Conservation (phyloP, 345 rosid species). For the Rhodomyrtus tomentosa region DNA sequence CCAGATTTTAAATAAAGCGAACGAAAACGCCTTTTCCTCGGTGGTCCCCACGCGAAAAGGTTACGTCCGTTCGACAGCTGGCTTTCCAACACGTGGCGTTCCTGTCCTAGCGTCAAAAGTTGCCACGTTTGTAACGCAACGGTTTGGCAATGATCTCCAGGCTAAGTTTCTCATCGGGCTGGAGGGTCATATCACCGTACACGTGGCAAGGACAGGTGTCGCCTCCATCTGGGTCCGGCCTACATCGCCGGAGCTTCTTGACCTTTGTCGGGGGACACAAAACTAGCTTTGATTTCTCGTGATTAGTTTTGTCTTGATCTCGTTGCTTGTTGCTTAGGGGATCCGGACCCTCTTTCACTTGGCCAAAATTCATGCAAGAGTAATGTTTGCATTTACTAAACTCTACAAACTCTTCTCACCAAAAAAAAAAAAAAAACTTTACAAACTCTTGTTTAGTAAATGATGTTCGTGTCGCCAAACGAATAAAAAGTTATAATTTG, state of each 20-base stretch:
- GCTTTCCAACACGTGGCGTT: not conserved
- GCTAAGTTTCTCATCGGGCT: not conserved
- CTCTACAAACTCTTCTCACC: not conserved
- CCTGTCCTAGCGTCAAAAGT: not conserved
- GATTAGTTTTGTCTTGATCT: not conserved
- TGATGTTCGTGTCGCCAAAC: not conserved
- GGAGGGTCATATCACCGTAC: slow-evolving; percentile 7
- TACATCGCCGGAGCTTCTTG: not conserved
- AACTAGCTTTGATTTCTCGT: not conserved
- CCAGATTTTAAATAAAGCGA: not conserved
- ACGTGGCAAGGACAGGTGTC: slow-evolving; percentile 26
- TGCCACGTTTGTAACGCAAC: not conserved
- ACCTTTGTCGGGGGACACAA: not conserved
- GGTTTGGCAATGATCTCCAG: not conserved
- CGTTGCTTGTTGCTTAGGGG: not conserved
- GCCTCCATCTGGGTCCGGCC: not conserved
- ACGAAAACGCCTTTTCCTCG: not conserved
- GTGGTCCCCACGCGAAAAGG: not conserved
- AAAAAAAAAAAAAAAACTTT: too few relatives aligned
- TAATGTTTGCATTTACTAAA: not conserved
- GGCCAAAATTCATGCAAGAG: not conserved
- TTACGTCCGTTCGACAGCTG: not conserved
- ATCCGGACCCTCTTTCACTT: not conserved
- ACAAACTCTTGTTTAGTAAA: not conserved
- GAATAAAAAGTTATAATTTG: not conserved